Percentiles rank a stretch among this genome's conserved stretches.
Evolutionary conservation across 345 rosid species (phyloP).

Genomic region (Brassica nigra): DNA sequence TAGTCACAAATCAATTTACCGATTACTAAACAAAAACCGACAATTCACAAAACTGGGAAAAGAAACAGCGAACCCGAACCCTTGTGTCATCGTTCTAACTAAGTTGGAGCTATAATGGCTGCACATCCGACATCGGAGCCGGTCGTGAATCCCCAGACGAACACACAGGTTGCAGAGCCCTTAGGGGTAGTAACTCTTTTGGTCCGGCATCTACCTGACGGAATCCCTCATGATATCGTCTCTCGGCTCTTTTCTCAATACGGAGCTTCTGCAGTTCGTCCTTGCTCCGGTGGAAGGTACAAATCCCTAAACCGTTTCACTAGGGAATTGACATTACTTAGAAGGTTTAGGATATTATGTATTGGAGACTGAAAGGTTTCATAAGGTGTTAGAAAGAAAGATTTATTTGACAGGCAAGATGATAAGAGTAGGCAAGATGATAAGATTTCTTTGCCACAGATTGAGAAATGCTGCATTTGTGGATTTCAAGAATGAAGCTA

Average conservation of each 20-base stretch:
- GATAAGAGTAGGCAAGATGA: too few relatives aligned
- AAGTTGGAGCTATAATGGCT: slow-evolving; percentile 28
- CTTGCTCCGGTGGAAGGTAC: slow-evolving; percentile 73
- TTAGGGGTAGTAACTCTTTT: slow-evolving; percentile 47
- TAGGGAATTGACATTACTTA: not conserved
- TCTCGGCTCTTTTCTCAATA: slow-evolving; percentile 78
- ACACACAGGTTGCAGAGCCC: slow-evolving; percentile 39
- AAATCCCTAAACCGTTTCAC: not conserved
- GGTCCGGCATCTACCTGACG: slow-evolving; percentile 82
- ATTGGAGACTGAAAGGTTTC: not conserved
- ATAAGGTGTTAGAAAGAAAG: not conserved
- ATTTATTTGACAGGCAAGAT: not conserved
- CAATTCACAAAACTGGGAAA: slow-evolving; percentile 4
- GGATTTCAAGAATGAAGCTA: slow-evolving; percentile 73
- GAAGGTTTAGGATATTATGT: not conserved
- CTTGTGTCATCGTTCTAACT: not conserved
- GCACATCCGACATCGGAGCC: slow-evolving; percentile 35
- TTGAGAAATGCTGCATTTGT: slow-evolving; percentile 85
- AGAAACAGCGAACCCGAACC: not conserved
- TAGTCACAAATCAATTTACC: slow-evolving; percentile 2
- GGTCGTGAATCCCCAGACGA: slow-evolving; percentile 29
- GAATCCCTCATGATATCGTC: slow-evolving; percentile 72
- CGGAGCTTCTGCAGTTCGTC: slow-evolving; percentile 81
- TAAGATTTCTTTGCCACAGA: slow-evolving; percentile 51
- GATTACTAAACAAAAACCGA: not conserved